A percentile compares a stretch with the other conserved stretches of the same genome.
Conservation (phyloP, 768 basidiomycete species). For the Cyathus striatus region DNA sequence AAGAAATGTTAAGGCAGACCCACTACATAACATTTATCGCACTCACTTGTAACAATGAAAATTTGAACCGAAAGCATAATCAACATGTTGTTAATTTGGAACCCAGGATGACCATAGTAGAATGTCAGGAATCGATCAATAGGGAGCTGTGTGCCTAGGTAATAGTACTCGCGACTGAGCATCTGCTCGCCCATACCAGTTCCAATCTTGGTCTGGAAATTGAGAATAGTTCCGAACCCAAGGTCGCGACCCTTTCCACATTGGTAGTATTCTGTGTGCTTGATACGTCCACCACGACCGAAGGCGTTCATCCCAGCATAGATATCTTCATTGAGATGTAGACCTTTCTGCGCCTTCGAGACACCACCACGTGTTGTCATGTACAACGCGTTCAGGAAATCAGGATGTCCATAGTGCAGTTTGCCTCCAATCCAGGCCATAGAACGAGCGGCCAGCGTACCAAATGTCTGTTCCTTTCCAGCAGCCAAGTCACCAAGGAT, state of each 20-base stretch:
- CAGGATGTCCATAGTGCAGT: slow-evolving; percentile 97
- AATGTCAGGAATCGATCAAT: slow-evolving; percentile 99
- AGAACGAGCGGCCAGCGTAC: slow-evolving; percentile 92
- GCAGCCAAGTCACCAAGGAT: slow-evolving; percentile 97
- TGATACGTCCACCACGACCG: slow-evolving; percentile 94
- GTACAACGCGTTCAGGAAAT: slow-evolving; percentile 96
- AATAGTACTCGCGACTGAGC: slow-evolving; percentile 98
- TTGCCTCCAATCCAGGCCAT: slow-evolving; percentile 98
- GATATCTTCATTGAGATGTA: slow-evolving; percentile 99
- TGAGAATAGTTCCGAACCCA: slow-evolving; percentile 97
- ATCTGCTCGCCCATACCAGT: slow-evolving; percentile 99
- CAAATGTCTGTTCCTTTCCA: slow-evolving; percentile 99
- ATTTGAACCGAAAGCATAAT: slow-evolving; percentile 96
- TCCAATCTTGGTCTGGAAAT: slow-evolving; percentile 99
- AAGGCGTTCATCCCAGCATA: slow-evolving; percentile 99
- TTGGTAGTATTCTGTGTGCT: slow-evolving; percentile 99
- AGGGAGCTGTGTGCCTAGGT: slow-evolving; percentile 94
- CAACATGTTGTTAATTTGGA: slow-evolving; percentile 99
- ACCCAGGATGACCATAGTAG: slow-evolving; percentile 99
- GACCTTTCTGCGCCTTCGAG: slow-evolving; percentile 97
- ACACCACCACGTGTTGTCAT: slow-evolving; percentile 99
- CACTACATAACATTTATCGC: too few relatives aligned
- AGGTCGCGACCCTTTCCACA: slow-evolving; percentile 98
- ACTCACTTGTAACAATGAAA: slow-evolving; percentile 85
- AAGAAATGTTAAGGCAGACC: too few relatives aligned